A percentile compares a stretch with the other conserved stretches of the same genome.
These are phyloP conservation scores for Cutaneotrichosporon sp. DNA, from an alignment of 1,284 basidiomycete species.

Conservation along the genomic window DNA sequence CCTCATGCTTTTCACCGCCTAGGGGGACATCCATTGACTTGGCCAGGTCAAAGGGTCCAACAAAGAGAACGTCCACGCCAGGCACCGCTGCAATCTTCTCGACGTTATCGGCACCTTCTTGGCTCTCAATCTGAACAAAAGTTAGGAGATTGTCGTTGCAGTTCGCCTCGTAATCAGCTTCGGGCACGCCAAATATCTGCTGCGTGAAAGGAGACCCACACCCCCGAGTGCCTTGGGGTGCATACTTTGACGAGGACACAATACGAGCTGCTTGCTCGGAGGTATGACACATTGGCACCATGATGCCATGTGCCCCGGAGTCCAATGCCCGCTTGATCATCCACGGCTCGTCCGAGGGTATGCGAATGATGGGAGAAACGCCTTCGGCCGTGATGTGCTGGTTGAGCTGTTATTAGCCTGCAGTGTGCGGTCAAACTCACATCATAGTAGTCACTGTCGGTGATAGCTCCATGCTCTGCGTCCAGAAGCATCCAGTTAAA, in stretches of 20 bases:
- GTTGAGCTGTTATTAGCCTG: constrained; percentile 1
- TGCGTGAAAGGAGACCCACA: constrained; percentile 37
- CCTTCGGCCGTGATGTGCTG: constrained; percentile 16
- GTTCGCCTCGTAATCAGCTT: constrained; percentile 30
- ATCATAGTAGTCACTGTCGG: constrained; percentile 21
- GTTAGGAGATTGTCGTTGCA: constrained; percentile 36
- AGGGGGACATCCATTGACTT: constrained; percentile 32
- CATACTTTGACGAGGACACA: constrained; percentile 23
- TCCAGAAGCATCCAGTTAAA: constrained; percentile 28
- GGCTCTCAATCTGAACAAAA: constrained; percentile 40
- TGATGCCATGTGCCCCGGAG: constrained; percentile 37
- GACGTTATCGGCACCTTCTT: constrained; percentile 35
- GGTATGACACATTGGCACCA: constrained; percentile 37
- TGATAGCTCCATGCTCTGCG: constrained; percentile 25
- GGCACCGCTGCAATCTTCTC: constrained; percentile 37
- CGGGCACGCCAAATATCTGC: constrained; percentile 31
- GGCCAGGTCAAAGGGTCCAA: constrained; percentile 40
- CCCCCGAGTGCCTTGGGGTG: constrained; percentile 33
- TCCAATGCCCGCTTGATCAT: constrained; percentile 44
- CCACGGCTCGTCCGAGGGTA: constrained; percentile 33
- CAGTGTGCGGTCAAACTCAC: neutral
- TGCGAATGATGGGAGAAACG: constrained; percentile 36
- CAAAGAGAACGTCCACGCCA: constrained; percentile 26
- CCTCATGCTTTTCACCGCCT: constrained; percentile 18
- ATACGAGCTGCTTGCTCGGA: constrained; percentile 24